Base-by-base conservation (phyloP, 2,329 filamentous ascomycete genomes). In the Monilinia laxa region DNA sequence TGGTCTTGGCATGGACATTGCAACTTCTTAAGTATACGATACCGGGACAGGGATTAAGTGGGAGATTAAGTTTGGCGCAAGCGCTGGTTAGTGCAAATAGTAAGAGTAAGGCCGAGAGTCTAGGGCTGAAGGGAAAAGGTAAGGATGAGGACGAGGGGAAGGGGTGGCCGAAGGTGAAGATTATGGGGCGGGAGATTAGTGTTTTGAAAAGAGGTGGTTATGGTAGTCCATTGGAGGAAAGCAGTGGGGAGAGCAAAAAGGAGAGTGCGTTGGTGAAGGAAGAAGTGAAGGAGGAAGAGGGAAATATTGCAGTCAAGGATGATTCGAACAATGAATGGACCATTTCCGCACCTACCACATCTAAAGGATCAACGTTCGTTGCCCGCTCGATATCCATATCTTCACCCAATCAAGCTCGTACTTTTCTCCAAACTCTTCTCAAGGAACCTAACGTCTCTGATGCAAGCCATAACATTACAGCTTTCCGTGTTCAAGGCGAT, bases 1-100 rank as follows among this genome's bases (percentile, higher is more conserved):
- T 96, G 1, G 87, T 96, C 1, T 82, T 96, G 6, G 92, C 92
- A 0, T 96, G 96, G 77, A 87, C 90, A 0, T 85, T 92, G 18
- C 85, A 87, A 68, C 76, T 94, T 59, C 76, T 96, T 57, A 88
- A 90, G 56, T 88, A 90, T 75, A 96, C 91, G 0, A 94, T 93
- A 89, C 90, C 92, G 0, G 88, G 91, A 71, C 93, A 97, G 75
- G 92, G 92, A 3, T 82, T 89, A 3, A 95, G 91, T n/a, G 94
- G 91, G 75, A 83, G 91, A 57, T 80, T 96, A 25, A 96, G 92
- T 75, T 80, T 97, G 25, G 91, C 89, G 0, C 92, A 96, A 77
- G 92, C 91, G 0, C 88, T 95, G 1, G 90, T 96, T 20, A 93
- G 91, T 75, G 87, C 87, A 38, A 95, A 94, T 75, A 92, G 90